Percentiles rank a stretch among this genome's conserved stretches.
Evolutionary conservation across 345 rosid species (phyloP).

Genomic region (Raphanus sativus): DNA sequence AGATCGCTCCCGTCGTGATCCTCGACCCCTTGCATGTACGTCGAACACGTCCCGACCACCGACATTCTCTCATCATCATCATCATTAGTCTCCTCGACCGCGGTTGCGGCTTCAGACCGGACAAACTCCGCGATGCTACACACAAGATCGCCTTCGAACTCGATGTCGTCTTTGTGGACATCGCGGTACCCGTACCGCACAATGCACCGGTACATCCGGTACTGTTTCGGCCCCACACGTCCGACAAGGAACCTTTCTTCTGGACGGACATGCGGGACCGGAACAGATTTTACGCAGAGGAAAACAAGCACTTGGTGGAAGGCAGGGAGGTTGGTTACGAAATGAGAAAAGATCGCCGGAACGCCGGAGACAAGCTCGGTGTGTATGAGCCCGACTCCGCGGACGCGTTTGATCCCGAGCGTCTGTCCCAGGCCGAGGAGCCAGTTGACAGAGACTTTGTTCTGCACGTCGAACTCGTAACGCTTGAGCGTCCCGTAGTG

Average conservation of each 20-base stretch:
- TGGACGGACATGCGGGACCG: slow-evolving; percentile 88
- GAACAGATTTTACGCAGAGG: slow-evolving; percentile 92
- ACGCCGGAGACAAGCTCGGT: slow-evolving; percentile 93
- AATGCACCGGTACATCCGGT: slow-evolving; percentile 81
- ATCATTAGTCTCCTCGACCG: slow-evolving; percentile 22
- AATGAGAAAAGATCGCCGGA: slow-evolving; percentile 97
- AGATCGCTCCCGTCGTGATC: slow-evolving; percentile 31
- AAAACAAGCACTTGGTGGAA: slow-evolving; percentile 92
- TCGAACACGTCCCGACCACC: slow-evolving; percentile 76
- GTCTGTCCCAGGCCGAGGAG: slow-evolving; percentile 76
- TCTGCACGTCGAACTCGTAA: slow-evolving; percentile 85
- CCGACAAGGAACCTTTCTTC: slow-evolving; percentile 89
- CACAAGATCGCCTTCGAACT: slow-evolving; percentile 87
- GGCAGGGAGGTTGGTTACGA: slow-evolving; percentile 95
- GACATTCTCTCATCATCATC: slow-evolving; percentile 64
- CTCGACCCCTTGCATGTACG: slow-evolving; percentile 61
- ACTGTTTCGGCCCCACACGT: slow-evolving; percentile 72
- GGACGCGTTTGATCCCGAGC: slow-evolving; percentile 86
- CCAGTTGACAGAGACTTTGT: slow-evolving; percentile 94
- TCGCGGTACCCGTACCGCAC: slow-evolving; percentile 92
- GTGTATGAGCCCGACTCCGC: slow-evolving; percentile 85
- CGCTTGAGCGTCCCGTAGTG: slow-evolving; percentile 81
- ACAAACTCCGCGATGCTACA: slow-evolving; percentile 87
- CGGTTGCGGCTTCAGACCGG: slow-evolving; percentile 48
- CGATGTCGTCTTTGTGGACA: slow-evolving; percentile 81